These are phyloP conservation scores for Stephania japonica DNA, from an alignment of 164 flowering plant species.

Conservation along the genomic window DNA sequence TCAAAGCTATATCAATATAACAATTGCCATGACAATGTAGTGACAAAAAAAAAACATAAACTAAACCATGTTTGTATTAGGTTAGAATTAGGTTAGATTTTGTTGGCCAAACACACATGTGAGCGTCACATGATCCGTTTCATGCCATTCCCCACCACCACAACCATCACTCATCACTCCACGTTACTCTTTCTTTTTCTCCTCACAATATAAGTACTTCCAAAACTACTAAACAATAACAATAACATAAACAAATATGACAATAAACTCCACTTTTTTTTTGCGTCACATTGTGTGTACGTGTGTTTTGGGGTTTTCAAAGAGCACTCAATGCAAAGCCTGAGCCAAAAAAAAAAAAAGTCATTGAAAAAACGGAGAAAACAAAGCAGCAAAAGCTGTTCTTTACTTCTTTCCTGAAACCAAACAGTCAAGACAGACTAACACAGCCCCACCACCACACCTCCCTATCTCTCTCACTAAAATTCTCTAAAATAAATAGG, in stretches of 20 bases:
- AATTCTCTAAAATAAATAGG: conserved; percentile 7
- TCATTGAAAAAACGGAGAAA: neutral
- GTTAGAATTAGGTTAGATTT: neutral
- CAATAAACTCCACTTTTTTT: too few relatives aligned
- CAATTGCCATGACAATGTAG: too few relatives aligned
- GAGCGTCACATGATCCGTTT: too few relatives aligned
- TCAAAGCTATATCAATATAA: too few relatives aligned
- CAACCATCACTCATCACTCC: neutral
- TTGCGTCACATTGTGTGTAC: too few relatives aligned
- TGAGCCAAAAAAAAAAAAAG: neutral
- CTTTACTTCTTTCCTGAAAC: neutral
- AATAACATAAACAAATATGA: too few relatives aligned
- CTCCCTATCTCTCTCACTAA: neutral
- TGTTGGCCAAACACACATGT: neutral
- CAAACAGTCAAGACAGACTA: too few relatives aligned
- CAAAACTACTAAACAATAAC: too few relatives aligned
- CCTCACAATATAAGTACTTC: neutral
- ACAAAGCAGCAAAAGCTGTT: neutral
- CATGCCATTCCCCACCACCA: neutral
- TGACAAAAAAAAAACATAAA: too few relatives aligned
- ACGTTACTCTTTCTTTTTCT: neutral
- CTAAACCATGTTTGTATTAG: neutral
- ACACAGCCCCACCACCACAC: too few relatives aligned
- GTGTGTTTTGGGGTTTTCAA: neutral
- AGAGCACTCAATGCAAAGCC: neutral